Evolutionary conservation across 352 stramenopile genomes (phyloP).

Genomic region (Phytophthora cryptogea): DNA sequence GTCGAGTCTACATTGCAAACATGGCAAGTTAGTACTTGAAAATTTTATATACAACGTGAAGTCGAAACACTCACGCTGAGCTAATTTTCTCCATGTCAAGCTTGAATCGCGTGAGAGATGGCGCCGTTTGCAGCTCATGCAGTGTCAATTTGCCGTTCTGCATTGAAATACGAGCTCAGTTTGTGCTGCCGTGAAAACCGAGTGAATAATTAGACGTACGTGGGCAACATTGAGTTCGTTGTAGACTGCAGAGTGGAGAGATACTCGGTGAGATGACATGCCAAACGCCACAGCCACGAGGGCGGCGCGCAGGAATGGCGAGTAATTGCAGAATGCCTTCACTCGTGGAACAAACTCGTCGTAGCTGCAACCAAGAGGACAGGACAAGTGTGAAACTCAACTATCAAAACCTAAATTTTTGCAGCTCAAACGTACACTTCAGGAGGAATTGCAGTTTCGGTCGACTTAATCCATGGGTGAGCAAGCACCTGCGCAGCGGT

Average conservation of each 20-base stretch:
- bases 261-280: conserved; percentile 60
- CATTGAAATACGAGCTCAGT: neutral
- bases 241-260: conserved; percentile 65
- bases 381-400: neutral
- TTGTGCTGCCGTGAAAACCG: neutral
- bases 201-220: conserved; percentile 24
- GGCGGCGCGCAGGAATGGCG: conserved; percentile 58
- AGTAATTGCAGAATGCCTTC: conserved; percentile 73
- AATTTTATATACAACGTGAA: neutral
- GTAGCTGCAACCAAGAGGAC: conserved; percentile 31
- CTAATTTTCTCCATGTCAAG: conserved; percentile 75
- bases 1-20: conserved; percentile 53
- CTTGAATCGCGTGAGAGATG: conserved; percentile 54
- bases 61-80: conserved; percentile 40
- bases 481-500: conserved; percentile 66
- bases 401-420: neutral
- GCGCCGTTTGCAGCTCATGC: conserved; percentile 58
- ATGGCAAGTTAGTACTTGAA: conserved; percentile 1
- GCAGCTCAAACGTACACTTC: conserved; percentile 42
- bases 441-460: conserved; percentile 35
- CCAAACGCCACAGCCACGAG: conserved; percentile 77
- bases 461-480: conserved; percentile 77
- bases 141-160: conserved; percentile 76
- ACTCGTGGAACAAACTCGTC: conserved; percentile 68
- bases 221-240: conserved; percentile 82